These are phyloP conservation scores for Trichophyton equinum DNA, from an alignment of 2,329 filamentous ascomycete species.

Conservation along the genomic window DNA sequence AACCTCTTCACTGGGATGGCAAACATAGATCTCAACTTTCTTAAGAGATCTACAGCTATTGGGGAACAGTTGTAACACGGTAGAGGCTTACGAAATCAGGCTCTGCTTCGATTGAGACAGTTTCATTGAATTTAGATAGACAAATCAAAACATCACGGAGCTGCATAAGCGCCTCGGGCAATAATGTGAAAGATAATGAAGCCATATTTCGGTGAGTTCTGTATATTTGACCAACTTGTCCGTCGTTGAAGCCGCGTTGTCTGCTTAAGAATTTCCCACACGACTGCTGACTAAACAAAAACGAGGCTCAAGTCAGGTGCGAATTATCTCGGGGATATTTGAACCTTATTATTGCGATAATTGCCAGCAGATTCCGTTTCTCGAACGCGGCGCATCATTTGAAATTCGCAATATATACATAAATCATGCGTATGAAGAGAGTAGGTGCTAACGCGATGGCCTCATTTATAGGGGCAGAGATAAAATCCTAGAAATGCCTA, in stretches of 20 bases:
- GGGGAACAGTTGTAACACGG: background rate
- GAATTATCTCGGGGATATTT: too few relatives aligned
- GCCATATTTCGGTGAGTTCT: constrained; percentile 6
- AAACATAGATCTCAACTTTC: background rate
- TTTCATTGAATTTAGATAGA: constrained; percentile 51
- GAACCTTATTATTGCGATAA: too few relatives aligned
- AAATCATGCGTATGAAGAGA: background rate
- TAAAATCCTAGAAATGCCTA: background rate
- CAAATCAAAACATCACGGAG: constrained; percentile 49
- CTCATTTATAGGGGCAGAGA: background rate
- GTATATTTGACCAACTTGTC: background rate
- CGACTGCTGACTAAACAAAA: background rate
- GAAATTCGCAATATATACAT: too few relatives aligned
- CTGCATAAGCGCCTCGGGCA: constrained; percentile 42
- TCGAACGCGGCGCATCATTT: too few relatives aligned
- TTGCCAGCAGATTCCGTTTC: too few relatives aligned
- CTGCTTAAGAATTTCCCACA: background rate
- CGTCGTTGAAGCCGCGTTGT: background rate
- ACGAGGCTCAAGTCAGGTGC: background rate
- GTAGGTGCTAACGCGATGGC: background rate
- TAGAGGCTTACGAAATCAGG: constrained; percentile 39
- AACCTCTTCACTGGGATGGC: background rate
- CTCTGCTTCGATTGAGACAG: constrained; percentile 49
- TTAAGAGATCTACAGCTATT: background rate
- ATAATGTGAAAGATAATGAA: constrained; percentile 41